A percentile compares a stretch with the other conserved stretches of the same genome.
These are phyloP conservation scores for Dalbergia cochinchinensis DNA, from an alignment of 306 rosid species.

Conservation along the genomic window DNA sequence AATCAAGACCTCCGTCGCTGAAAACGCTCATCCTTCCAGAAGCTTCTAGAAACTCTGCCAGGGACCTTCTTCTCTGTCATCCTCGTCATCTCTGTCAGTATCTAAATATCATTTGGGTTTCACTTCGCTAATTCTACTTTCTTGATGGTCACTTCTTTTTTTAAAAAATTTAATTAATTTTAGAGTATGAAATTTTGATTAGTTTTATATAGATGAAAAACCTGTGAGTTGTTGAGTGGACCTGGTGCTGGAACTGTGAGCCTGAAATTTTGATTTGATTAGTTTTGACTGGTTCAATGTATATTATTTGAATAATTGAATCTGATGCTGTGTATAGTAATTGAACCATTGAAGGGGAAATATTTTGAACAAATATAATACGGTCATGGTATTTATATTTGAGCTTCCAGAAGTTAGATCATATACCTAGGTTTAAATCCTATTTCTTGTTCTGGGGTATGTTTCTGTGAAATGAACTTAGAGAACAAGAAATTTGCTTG, in stretches of 20 bases:
- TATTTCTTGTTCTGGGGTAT: conserved; percentile 13
- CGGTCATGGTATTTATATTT: neutral
- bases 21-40: conserved; percentile 69
- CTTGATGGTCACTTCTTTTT: neutral
- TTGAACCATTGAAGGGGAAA: neutral
- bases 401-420: neutral
- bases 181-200: neutral
- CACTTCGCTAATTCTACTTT: neutral
- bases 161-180: neutral
- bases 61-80: conserved; percentile 65
- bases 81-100: conserved; percentile 83
- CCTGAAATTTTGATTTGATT: neutral
- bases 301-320: no score
- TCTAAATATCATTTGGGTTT: neutral
- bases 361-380: conserved; percentile 18
- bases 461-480: conserved; percentile 19
- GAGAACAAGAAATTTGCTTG: conserved; percentile 31
- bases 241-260: neutral
- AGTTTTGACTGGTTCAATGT: neutral
- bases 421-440: neutral
- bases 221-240: neutral
- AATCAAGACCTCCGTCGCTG: conserved; percentile 65
- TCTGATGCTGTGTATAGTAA: neutral
- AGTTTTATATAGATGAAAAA: conserved; percentile 4
- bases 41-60: conserved; percentile 70